A percentile compares a stretch with the other conserved stretches of the same genome.
Evolutionary conservation across 2,329 filamentous ascomycete species (phyloP).

Genomic region (Sphaerulina musiva): DNA sequence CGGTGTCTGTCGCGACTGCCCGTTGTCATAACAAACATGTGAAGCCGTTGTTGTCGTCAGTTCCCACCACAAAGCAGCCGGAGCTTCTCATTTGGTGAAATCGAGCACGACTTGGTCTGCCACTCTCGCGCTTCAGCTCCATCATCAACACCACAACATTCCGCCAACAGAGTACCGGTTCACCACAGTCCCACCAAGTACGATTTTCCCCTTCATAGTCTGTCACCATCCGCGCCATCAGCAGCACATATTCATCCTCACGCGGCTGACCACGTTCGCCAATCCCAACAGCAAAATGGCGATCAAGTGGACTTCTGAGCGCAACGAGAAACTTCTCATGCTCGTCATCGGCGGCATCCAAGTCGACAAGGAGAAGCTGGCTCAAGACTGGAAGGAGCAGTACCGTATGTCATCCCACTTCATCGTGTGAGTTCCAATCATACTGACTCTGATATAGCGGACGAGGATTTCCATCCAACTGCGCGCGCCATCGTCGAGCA

Average conservation of each 20-base stretch:
- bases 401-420: slow-evolving; percentile 11
- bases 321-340: slow-evolving; percentile 25
- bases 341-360: slow-evolving; percentile 19
- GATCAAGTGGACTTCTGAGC: slow-evolving; percentile 21
- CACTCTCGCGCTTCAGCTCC: no score
- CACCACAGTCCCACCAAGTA: no score
- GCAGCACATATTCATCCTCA: not conserved
- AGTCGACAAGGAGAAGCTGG: slow-evolving; percentile 9
- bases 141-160: no score
- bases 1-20: not conserved
- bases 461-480: slow-evolving; percentile 15
- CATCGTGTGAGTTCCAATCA: not conserved
- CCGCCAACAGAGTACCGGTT: no score
- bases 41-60: not conserved
- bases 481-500: slow-evolving; percentile 23
- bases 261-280: not conserved
- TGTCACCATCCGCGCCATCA: not conserved
- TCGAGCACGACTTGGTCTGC: not conserved
- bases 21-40: not conserved
- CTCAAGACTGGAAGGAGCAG: slow-evolving; percentile 11
- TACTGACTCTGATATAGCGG: slow-evolving; percentile 13
- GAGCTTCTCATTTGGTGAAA: not conserved
- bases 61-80: not conserved
- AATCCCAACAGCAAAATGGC: slow-evolving; percentile 16
- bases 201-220: no score